Base-by-base conservation (phyloP, 768 basidiomycete genomes). In the Phaffia australis region DNA sequence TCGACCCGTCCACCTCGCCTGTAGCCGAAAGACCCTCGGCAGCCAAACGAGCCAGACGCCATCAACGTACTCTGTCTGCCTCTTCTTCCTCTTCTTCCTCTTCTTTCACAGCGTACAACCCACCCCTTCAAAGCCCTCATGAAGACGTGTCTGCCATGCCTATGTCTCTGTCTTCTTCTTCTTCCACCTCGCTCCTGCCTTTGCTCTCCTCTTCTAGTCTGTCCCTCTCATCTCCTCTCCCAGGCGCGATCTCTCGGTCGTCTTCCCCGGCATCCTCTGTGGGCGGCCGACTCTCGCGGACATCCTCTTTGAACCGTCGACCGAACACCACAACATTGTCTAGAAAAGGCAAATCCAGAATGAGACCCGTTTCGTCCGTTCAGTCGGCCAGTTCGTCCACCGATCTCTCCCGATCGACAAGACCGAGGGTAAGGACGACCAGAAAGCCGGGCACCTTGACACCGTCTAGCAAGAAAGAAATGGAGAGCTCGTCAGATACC, bases 231-330 rank as follows among this genome's bases (percentile, higher is more conserved):
- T 27, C 61, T 54, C 29, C 47, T 59, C 57, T 15, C 68, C 46
- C 76, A 79, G 63, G 71, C 73, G 16, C 76, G 76, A 73, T 71
- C 70, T 60, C 74, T 77, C 35, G 78, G 80, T 9, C 57, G 42
- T 60, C 61, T 50, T n/a, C 30, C 1, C 51, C 6, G 35, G 35
- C 35, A 11, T 42, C 35, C 35, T 42, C 35, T 42, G 35, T 42
- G 35, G 11, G 35, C 35, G 35, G 35, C 11, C 35, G 35, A 11
- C 62, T 55, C 25, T 56, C 68, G 57, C 64, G 70, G 61, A 25
- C 66, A 65, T 25, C 60, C 1, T 25, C 47, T 19, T n/a, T 35
- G n/a, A 56, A 48, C 54, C 19, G 50, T 25, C n/a, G 42, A 18
- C 6, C 18, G 63, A 63, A 50, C 63, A 64, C 25, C 60, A 68